A percentile compares a stretch with the other conserved stretches of the same genome.
These are phyloP conservation scores for Moniliella sp. DNA, from an alignment of 1,284 basidiomycete species.

Conservation along the genomic window DNA sequence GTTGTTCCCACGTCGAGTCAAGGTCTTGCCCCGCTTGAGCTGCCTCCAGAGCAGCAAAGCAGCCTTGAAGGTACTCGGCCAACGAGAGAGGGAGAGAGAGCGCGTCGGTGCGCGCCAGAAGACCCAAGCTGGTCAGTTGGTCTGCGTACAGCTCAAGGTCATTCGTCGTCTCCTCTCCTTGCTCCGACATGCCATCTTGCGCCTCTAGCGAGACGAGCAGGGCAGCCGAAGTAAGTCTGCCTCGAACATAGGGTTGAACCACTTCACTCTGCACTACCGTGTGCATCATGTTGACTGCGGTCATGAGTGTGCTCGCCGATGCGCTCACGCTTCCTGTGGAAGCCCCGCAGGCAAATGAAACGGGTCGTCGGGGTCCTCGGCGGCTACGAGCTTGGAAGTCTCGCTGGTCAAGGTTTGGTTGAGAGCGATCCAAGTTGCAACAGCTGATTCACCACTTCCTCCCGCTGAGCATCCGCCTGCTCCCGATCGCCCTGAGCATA, in stretches of 20 bases:
- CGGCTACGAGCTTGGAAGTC: too few relatives aligned
- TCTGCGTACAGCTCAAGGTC: slow-evolving; percentile 22
- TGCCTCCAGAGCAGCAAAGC: too few relatives aligned
- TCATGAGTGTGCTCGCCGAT: too few relatives aligned
- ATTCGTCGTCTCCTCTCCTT: slow-evolving; percentile 10
- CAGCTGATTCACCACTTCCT: slow-evolving; percentile 10
- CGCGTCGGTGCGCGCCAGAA: slow-evolving; percentile 8
- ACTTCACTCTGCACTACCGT: slow-evolving; percentile 14
- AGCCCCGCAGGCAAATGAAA: too few relatives aligned
- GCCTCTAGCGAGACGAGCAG: slow-evolving; percentile 2
- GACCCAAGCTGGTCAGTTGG: slow-evolving; percentile 14
- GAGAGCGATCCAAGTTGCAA: slow-evolving; percentile 2
- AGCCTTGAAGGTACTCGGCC: too few relatives aligned
- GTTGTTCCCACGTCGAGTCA: slow-evolving; percentile 20
- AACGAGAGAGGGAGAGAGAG: not conserved
- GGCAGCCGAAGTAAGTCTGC: slow-evolving; percentile 11
- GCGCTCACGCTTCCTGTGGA: too few relatives aligned
- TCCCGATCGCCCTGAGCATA: slow-evolving; percentile 14
- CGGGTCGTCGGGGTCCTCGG: too few relatives aligned
- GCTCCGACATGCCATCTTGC: slow-evolving; percentile 10
- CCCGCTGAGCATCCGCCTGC: slow-evolving; percentile 9
- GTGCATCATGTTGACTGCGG: slow-evolving; percentile 10
- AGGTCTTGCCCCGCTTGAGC: slow-evolving; percentile 3
- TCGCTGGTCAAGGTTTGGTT: not conserved
- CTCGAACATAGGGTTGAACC: slow-evolving; percentile 14